Conservation (phyloP, 345 rosid genomes). For the Physaria fendleri region DNA sequence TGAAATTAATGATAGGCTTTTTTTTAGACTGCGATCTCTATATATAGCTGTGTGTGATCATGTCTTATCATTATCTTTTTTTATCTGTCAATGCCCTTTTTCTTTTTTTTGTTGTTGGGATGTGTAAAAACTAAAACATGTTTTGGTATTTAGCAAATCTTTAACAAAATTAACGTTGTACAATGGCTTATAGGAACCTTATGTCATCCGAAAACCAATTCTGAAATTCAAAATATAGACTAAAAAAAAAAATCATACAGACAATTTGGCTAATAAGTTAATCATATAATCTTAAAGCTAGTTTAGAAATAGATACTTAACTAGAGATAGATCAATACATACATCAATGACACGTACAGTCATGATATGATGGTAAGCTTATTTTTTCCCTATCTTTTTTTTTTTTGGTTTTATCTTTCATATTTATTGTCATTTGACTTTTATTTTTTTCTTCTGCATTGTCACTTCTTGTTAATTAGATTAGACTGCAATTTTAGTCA, state of each 20-base stretch:
- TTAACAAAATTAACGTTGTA: neutral
- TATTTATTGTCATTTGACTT: neutral
- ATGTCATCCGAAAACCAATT: too few relatives aligned
- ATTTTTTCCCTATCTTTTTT: too few relatives aligned
- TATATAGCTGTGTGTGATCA: conserved; percentile 12
- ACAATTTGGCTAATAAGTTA: too few relatives aligned
- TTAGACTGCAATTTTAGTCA: neutral
- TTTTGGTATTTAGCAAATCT: neutral
- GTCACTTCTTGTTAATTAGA: too few relatives aligned
- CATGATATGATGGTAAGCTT: too few relatives aligned
- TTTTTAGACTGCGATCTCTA: conserved; percentile 24
- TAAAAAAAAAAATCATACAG: neutral
- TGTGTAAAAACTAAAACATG: neutral
- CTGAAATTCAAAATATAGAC: too few relatives aligned
- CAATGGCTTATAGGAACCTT: neutral
- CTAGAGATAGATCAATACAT: neutral
- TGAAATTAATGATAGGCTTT: conserved; percentile 17
- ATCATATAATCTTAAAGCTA: neutral
- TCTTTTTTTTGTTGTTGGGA: neutral
- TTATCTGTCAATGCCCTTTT: neutral
- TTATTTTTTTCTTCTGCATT: too few relatives aligned
- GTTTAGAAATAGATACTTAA: neutral
- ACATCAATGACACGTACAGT: neutral
- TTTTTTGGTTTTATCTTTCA: too few relatives aligned
- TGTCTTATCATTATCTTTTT: conserved; percentile 7